Evolutionary conservation across 1,139 yeast genomes (phyloP).

Genomic region (Suhomyces terraborum): DNA sequence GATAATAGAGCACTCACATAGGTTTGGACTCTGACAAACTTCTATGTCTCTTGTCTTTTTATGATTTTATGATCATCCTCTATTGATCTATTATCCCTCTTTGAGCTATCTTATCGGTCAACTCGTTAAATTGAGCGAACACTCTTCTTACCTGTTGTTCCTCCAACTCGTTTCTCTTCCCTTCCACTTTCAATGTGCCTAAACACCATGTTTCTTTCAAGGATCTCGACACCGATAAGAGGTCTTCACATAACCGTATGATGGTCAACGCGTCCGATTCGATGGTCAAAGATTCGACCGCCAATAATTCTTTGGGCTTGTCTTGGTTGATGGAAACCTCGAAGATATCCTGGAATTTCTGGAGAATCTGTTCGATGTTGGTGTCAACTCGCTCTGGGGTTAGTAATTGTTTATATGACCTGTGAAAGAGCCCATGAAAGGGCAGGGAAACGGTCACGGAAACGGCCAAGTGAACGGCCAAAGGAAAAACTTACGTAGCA

Average conservation of each 20-base stretch:
- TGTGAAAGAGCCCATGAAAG: too few species aligned
- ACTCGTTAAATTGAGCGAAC: constrained; percentile 41
- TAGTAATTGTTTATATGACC: constrained; percentile 18
- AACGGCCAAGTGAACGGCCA: too few species aligned
- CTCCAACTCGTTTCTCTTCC: constrained; percentile 20
- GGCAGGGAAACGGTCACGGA: too few species aligned
- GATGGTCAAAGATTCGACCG: constrained; percentile 57
- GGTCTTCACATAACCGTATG: constrained; percentile 54
- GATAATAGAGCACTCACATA: too few species aligned
- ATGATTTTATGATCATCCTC: too few species aligned
- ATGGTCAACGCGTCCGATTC: constrained; percentile 56
- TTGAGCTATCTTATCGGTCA: constrained; percentile 41
- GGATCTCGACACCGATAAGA: constrained; percentile 49
- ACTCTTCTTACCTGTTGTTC: constrained; percentile 29
- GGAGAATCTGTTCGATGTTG: constrained; percentile 44
- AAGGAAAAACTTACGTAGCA: constrained; percentile 49
- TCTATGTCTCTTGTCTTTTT: neutral
- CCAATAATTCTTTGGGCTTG: constrained; percentile 52
- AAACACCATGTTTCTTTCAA: constrained; percentile 60
- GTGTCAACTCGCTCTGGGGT: constrained; percentile 43
- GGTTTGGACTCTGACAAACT: too few species aligned
- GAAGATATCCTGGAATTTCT: constrained; percentile 47
- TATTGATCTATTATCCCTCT: neutral
- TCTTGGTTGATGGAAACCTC: constrained; percentile 46
- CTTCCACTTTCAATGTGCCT: constrained; percentile 48